phyloP scores from a whole-genome alignment of 352 stramenopile species.

The Globisporangium perplexum region DNA sequence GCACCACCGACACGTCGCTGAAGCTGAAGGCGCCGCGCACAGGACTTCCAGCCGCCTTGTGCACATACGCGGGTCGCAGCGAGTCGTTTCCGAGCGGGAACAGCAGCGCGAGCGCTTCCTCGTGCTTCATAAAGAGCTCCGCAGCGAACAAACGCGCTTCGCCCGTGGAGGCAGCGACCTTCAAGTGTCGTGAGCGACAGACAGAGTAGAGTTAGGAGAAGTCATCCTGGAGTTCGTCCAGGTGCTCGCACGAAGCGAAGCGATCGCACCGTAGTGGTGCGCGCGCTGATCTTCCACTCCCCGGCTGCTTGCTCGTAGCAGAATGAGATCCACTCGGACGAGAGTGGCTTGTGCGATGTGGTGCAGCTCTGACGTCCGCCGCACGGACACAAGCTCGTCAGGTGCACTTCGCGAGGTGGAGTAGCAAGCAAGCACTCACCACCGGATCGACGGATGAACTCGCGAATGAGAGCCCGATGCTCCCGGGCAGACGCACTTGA shows the following conservation, averaged over 20 bases:
- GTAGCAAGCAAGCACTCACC: neutral
- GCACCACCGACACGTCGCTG: constrained; percentile 10
- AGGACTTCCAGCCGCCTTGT: constrained; percentile 30
- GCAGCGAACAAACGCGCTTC: constrained; percentile 9
- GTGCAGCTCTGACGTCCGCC: neutral
- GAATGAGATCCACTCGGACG: neutral
- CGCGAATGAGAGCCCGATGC: neutral
- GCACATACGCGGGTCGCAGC: constrained; percentile 34
- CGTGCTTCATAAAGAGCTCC: constrained; percentile 18
- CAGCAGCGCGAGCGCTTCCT: constrained; percentile 31
- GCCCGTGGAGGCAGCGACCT: neutral
- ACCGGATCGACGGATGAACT: neutral
- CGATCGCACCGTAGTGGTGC: neutral
- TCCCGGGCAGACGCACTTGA: neutral
- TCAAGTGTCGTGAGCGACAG: neutral
- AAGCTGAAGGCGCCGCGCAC: constrained; percentile 23
- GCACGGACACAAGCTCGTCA: neutral
- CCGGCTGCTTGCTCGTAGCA: neutral
- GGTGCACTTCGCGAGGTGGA: neutral
- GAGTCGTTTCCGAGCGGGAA: constrained; percentile 35
- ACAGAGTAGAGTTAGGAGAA: neutral
- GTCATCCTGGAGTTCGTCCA: too few species aligned
- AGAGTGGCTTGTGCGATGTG: neutral
- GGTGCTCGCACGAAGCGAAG: neutral
- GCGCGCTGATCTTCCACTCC: neutral